Evolutionary conservation across 495 filamentous ascomycete species (phyloP), one percentile per base, ranked within the genome.

Genomic region (Cercophora newfieldiana): DNA sequence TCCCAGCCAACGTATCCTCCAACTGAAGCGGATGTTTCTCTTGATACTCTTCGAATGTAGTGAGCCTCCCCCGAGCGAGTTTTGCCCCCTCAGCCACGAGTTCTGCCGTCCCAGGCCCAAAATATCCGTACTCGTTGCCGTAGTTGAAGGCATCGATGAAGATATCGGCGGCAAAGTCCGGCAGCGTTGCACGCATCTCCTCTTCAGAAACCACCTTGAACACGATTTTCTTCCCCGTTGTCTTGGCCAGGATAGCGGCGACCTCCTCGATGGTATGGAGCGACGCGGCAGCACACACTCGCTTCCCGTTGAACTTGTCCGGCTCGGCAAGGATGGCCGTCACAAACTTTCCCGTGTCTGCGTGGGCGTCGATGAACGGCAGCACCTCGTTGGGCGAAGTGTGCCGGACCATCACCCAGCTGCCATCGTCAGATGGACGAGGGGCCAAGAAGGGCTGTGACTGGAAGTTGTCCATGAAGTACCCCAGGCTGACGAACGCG

Each of bases 301-400:
- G 77, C 68, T 77, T 80, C 18, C 82, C 83, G 24, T 75, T 75
- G 67, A 80, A 88, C 68, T 81, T 80, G 3, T 81, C 80, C 0
- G 80, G 82, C n/a, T 82, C 74, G 8, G 78, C 78, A 1, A 88
- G 73, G 14, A 85, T 82, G 16, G 85, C 79, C 8, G 78, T 82
- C 18, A 86, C 74, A 65, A 79, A 86, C 64, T 85, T 85, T 0
- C 83, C 86, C 2, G 76, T 78, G 67, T 87, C 83, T 8, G 69
- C 75, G 5, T 64, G 72, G 7, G 77, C 77, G 66, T 85, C 79
- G 59, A 87, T 76, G 25, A 80, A 51, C 2, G 86, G 83, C 1
- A 81, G 44, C 44, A 63, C 44, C 3, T 75, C 74, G 16, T 76
- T 59, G 18, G 70, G 33, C 3, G 75, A 77, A 30, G 64, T 63